These are phyloP conservation scores for Penicillium sp. DNA, from an alignment of 2,329 filamentous ascomycete species.

Conservation along the genomic window DNA sequence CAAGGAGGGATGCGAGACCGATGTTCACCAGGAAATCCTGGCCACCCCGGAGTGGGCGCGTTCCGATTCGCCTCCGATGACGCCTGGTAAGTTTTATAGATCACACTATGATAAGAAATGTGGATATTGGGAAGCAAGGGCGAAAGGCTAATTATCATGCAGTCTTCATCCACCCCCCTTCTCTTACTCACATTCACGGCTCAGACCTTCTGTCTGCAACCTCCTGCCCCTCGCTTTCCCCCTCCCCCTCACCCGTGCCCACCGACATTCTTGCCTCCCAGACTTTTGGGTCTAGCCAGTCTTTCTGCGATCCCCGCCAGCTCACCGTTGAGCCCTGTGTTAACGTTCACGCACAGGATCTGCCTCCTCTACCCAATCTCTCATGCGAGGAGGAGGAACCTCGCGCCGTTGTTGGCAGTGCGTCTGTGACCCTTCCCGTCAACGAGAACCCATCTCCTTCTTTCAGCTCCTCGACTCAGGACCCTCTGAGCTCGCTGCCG, in stretches of 20 bases:
- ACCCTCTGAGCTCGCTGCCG: slow-evolving; percentile 62
- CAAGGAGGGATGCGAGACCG: slow-evolving; percentile 70
- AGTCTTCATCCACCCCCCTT: slow-evolving; percentile 68
- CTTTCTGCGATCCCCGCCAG: slow-evolving; percentile 87
- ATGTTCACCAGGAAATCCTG: slow-evolving; percentile 70
- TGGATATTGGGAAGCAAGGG: slow-evolving; percentile 16
- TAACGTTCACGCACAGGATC: slow-evolving; percentile 54
- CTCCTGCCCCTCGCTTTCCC: slow-evolving; percentile 79
- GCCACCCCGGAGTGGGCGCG: slow-evolving; percentile 73
- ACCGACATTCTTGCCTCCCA: slow-evolving; percentile 71
- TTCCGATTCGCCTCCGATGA: slow-evolving; percentile 80
- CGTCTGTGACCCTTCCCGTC: slow-evolving; percentile 39
- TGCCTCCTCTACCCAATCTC: slow-evolving; percentile 58
- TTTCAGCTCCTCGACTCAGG: slow-evolving; percentile 46
- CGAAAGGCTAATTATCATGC: slow-evolving; percentile 29
- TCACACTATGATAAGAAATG: slow-evolving; percentile 4
- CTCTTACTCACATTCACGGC: slow-evolving; percentile 59
- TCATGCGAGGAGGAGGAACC: slow-evolving; percentile 47
- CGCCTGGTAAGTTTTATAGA: slow-evolving; percentile 69
- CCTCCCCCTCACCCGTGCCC: slow-evolving; percentile 78
- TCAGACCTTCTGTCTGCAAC: slow-evolving; percentile 71
- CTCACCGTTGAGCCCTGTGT: slow-evolving; percentile 67
- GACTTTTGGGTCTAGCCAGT: slow-evolving; percentile 57
- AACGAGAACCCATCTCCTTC: slow-evolving; percentile 40
- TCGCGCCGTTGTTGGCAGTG: slow-evolving; percentile 38